Percentiles rank a stretch among this genome's conserved stretches.
Evolutionary conservation across 176 grass and related monocot genomes (phyloP).

Genomic region (Leersia perrieri): DNA sequence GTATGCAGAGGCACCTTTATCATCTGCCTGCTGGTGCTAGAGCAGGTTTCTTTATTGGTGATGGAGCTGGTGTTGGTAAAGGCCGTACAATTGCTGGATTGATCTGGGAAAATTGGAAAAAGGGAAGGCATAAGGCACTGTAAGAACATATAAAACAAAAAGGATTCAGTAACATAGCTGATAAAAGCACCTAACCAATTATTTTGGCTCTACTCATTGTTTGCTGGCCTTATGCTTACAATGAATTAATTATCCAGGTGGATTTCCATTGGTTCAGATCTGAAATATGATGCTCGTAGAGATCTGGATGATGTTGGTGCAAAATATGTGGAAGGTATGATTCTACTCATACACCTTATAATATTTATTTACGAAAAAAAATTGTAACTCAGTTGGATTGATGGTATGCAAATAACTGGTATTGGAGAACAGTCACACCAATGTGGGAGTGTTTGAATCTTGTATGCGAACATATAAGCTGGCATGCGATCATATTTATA

Average conservation of each 20-base stretch:
- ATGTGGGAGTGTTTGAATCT: slow-evolving; percentile 11
- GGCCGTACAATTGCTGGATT: slow-evolving; percentile 95
- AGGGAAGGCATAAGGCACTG: slow-evolving; percentile 78
- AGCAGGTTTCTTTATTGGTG: slow-evolving; percentile 97
- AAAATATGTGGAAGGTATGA: slow-evolving; percentile 77
- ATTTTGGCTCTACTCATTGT: background rate
- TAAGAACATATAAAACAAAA: slow-evolving; percentile 45
- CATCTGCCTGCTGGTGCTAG: slow-evolving; percentile 84
- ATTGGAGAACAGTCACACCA: background rate
- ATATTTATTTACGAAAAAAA: background rate
- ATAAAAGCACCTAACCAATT: slow-evolving; percentile 3
- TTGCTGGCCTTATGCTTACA: background rate
- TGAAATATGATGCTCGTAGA: slow-evolving; percentile 94
- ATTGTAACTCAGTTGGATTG: background rate
- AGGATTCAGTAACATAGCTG: slow-evolving; percentile 7
- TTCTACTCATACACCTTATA: background rate
- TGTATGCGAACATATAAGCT: background rate
- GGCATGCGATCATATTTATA: background rate
- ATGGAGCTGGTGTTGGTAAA: slow-evolving; percentile 98
- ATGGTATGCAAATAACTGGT: background rate
- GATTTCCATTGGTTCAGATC: slow-evolving; percentile 93
- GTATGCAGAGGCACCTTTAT: slow-evolving; percentile 74
- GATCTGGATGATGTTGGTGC: slow-evolving; percentile 99
- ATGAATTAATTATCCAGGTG: slow-evolving; percentile 54
- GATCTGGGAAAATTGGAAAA: slow-evolving; percentile 98